Conservation (phyloP, 192 early-diverging fungal genomes). For the Backusella psychrophila region DNA sequence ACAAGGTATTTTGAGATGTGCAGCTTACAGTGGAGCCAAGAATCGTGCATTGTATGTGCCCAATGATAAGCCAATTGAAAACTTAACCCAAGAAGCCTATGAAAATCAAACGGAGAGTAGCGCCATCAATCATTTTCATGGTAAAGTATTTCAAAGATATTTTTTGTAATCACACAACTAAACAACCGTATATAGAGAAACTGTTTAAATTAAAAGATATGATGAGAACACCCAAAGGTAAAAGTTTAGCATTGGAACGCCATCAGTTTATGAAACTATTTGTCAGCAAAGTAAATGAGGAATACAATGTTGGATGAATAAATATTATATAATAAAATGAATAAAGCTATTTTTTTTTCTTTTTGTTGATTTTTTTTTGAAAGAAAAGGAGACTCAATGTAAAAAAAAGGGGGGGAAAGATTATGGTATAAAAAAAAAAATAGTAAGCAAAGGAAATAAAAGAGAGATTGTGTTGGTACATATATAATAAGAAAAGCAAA, state of each 20-base stretch:
- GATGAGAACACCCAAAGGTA: slow-evolving; percentile 61
- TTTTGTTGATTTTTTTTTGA: neutral
- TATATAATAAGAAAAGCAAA: neutral
- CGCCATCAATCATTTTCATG: slow-evolving; percentile 66
- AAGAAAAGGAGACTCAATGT: neutral
- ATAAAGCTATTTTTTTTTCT: neutral
- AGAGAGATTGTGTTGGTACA: neutral
- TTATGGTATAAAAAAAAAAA: slow-evolving; percentile 2
- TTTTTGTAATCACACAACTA: neutral
- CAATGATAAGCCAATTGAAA: slow-evolving; percentile 40
- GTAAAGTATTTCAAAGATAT: slow-evolving; percentile 31
- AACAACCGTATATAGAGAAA: slow-evolving; percentile 53
- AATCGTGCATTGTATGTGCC: slow-evolving; percentile 58
- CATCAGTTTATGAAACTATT: slow-evolving; percentile 58
- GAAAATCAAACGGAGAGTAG: slow-evolving; percentile 48
- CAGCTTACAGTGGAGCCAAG: slow-evolving; percentile 66
- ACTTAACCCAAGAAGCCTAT: slow-evolving; percentile 64
- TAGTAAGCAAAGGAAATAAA: neutral
- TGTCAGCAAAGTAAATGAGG: slow-evolving; percentile 53
- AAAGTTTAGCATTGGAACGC: slow-evolving; percentile 54
- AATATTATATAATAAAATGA: neutral
- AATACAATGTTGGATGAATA: slow-evolving; percentile 41
- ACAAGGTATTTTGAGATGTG: slow-evolving; percentile 63
- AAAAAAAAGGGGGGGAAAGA: neutral
- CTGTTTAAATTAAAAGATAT: slow-evolving; percentile 57